Conservation (phyloP, 202 grass and related monocot genomes). For the Musa balbisiana region DNA sequence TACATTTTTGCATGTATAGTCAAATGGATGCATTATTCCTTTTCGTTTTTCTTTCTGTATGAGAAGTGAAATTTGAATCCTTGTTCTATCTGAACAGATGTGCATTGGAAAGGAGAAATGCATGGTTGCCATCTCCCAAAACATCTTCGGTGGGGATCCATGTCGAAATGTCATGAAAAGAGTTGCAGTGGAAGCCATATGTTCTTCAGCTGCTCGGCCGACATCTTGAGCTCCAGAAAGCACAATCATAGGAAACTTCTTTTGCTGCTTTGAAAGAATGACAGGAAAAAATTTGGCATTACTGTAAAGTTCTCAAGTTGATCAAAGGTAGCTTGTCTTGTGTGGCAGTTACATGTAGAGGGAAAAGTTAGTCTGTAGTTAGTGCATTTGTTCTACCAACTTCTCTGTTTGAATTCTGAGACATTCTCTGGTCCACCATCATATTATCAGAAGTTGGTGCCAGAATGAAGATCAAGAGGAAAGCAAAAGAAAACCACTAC, state of each 20-base stretch:
- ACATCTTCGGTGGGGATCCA: conserved; percentile 75
- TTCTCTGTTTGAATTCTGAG: neutral
- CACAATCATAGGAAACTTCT: neutral
- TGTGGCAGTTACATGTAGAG: neutral
- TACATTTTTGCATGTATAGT: neutral
- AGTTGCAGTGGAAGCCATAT: conserved; percentile 76
- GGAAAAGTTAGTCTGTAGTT: too few species aligned
- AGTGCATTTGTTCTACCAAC: neutral
- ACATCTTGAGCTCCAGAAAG: neutral
- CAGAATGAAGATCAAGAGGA: neutral
- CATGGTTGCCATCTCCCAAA: conserved; percentile 48
- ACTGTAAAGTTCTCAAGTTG: conserved; percentile 1
- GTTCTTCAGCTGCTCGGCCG: conserved; percentile 31
- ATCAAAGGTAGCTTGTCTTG: neutral
- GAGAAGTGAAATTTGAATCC: neutral
- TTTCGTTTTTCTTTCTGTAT: neutral
- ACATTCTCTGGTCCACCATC: neutral
- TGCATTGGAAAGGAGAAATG: conserved; percentile 75
- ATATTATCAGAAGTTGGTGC: neutral
- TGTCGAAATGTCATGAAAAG: conserved; percentile 63
- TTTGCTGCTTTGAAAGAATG: too few species aligned
- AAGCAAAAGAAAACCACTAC: neutral
- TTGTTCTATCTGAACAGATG: conserved; percentile 35
- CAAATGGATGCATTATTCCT: neutral
- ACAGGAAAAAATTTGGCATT: neutral